Base-by-base conservation (phyloP, 208 protist species). In the Leishmania major region DNA sequence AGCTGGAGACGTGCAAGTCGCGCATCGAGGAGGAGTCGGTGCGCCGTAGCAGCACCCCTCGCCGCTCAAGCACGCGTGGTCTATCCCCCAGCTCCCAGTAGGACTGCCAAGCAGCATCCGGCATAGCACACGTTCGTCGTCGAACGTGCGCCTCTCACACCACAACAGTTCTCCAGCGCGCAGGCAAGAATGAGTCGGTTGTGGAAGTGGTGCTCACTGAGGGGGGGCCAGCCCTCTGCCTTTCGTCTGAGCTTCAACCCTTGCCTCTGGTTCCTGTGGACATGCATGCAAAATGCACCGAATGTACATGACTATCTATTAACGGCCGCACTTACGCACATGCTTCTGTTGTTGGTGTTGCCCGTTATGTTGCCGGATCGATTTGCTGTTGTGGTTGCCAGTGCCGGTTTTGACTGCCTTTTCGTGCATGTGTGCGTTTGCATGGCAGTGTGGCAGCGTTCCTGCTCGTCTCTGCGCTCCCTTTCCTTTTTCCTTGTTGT, bases 1-100 rank as follows among this genome's bases (percentile, higher is more conserved):
- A 93, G 19, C 84, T 97, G 31, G 92, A 97, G 86, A 84, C 75
- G 7, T 88, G 87, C 59, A 91, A 81, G 84, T 86, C n/a, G 60
- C 80, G 79, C 78, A 88, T 87, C 7, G 80, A 84, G 31, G 87
- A 89, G 84, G 90, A 94, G 81, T 92, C 88, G 3, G 87, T 91
- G 60, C 90, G 88, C 60, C 88, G 90, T 55, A 84, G 79, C 47
- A 85, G 75, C 37, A 82, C 83, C 13, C 77, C 88, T 25, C 90
- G 82, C 67, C 75, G 75, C 22, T 84, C 79, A 53, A 84, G 78
- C 69, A 60, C 84, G 40, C 84, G 79, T 35, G 82, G 84, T 37
- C 22, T 71, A 37, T 85, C 82, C 28, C 79, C 81, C 31, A 77
- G 82, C 73, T 86, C 45, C 47, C 70, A 74, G 70, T 74, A 53